Conservation (phyloP, 1,139 yeast species). For the Lipomyces yarrowii region DNA sequence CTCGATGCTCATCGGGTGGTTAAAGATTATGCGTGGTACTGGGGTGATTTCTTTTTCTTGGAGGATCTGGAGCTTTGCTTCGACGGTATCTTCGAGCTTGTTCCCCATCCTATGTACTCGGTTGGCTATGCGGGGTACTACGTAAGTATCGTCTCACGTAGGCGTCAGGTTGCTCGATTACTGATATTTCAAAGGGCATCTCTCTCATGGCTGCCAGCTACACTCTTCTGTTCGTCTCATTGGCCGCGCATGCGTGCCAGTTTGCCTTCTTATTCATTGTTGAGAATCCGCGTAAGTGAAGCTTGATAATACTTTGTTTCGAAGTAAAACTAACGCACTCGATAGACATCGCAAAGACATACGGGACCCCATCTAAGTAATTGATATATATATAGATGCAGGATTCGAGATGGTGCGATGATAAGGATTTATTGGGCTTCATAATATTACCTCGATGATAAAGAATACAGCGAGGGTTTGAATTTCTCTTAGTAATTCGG, state of each 20-base stretch:
- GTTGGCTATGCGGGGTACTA: slow-evolving; percentile 88
- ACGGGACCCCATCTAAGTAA: slow-evolving; percentile 1
- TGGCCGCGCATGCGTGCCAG: slow-evolving; percentile 77
- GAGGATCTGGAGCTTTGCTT: slow-evolving; percentile 79
- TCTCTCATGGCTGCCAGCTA: slow-evolving; percentile 79
- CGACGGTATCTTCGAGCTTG: slow-evolving; percentile 89
- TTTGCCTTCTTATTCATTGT: slow-evolving; percentile 75
- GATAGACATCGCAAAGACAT: slow-evolving; percentile 8
- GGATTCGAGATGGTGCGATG: not conserved
- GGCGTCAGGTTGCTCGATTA: not conserved
- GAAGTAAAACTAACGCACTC: not conserved
- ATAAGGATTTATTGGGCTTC: not conserved
- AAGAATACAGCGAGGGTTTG: not conserved
- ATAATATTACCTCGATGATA: not conserved
- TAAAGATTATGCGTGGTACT: slow-evolving; percentile 92
- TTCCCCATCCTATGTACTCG: slow-evolving; percentile 94
- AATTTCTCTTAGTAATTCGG: not conserved
- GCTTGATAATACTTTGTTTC: not conserved
- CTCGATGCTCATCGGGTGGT: slow-evolving; percentile 87
- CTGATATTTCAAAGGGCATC: slow-evolving; percentile 51
- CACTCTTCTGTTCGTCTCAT: slow-evolving; percentile 68
- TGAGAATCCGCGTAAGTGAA: slow-evolving; percentile 77
- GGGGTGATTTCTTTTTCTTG: slow-evolving; percentile 92
- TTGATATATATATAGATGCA: not conserved
- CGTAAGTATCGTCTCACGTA: slow-evolving; percentile 16